Percentiles rank a stretch among this genome's conserved stretches.
These are phyloP conservation scores for Ramaria sp. DNA, from an alignment of 768 basidiomycete species.

Conservation along the genomic window DNA sequence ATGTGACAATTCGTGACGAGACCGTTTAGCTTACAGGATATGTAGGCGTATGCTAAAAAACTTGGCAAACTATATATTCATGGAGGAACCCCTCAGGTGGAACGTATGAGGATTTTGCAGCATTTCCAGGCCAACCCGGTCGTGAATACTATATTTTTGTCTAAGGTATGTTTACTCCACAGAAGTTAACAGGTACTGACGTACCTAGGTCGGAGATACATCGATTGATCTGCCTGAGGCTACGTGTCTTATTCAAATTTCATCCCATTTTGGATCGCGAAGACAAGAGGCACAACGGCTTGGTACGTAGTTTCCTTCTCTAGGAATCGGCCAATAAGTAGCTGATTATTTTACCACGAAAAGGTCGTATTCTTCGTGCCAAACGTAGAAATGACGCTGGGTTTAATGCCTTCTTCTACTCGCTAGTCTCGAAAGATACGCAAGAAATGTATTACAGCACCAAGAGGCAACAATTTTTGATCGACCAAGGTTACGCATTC, in stretches of 20 bases:
- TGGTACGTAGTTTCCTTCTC: conserved; percentile 32
- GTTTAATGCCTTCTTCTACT: conserved; percentile 99
- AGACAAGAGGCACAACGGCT: conserved; percentile 96
- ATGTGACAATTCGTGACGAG: background rate
- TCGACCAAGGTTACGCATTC: conserved; percentile 99
- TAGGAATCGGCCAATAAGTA: background rate
- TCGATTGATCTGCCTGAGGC: conserved; percentile 99
- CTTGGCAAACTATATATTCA: conserved; percentile 93
- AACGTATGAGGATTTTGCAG: conserved; percentile 90
- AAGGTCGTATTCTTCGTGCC: conserved; percentile 91
- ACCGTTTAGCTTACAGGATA: background rate
- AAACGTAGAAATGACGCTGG: conserved; percentile 98
- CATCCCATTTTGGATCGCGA: conserved; percentile 96
- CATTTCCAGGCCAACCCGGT: conserved; percentile 92
- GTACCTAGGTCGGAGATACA: conserved; percentile 81
- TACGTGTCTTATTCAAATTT: conserved; percentile 98
- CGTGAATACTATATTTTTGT: conserved; percentile 97
- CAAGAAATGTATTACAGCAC: conserved; percentile 99
- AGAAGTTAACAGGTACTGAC: conserved; percentile 12
- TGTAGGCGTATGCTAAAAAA: conserved; percentile 85
- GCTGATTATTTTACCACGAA: conserved; percentile 2
- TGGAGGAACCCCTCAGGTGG: conserved; percentile 88
- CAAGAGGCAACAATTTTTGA: conserved; percentile 96
- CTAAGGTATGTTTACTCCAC: conserved; percentile 50
- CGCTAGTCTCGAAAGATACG: conserved; percentile 96